These are phyloP conservation scores for Glycine soja DNA, from an alignment of 306 rosid genomes.

Conservation along the genomic window DNA sequence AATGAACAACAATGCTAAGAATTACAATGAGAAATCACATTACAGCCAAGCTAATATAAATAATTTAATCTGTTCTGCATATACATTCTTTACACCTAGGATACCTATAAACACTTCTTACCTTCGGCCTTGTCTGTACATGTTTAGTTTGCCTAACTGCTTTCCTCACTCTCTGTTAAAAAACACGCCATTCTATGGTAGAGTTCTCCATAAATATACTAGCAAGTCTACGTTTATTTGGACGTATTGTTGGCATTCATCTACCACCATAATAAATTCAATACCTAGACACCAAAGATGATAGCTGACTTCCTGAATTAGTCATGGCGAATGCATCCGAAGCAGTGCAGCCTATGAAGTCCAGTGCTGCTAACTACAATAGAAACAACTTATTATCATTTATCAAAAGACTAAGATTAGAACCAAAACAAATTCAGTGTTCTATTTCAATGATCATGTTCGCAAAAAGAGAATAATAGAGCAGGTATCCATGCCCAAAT, in stretches of 20 bases:
- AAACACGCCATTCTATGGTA: constrained; percentile 90
- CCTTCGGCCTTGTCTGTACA: constrained; percentile 85
- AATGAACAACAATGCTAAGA: constrained; percentile 47
- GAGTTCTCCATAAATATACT: constrained; percentile 74
- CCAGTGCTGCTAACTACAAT: constrained; percentile 90
- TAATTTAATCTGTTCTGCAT: constrained; percentile 68
- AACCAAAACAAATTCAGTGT: constrained; percentile 27
- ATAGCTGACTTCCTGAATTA: constrained; percentile 94
- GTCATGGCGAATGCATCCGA: constrained; percentile 98
- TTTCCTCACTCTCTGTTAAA: constrained; percentile 92
- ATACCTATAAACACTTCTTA: constrained; percentile 90
- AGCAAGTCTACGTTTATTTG: constrained; percentile 93
- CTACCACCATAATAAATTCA: constrained; percentile 94
- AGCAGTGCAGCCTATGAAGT: constrained; percentile 94
- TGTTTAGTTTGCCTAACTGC: constrained; percentile 98
- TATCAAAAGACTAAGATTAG: constrained; percentile 30
- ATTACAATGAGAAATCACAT: constrained; percentile 20
- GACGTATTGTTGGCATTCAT: constrained; percentile 90
- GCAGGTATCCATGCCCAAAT: not conserved
- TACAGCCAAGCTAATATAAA: constrained; percentile 23
- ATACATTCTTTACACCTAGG: constrained; percentile 94
- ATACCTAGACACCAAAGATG: constrained; percentile 89
- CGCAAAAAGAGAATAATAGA: not conserved
- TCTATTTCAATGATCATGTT: constrained; percentile 4
- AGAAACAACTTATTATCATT: constrained; percentile 40